Evolutionary conservation across 2,329 filamentous ascomycete genomes (phyloP).

Genomic region (Chaetomium sp.): DNA sequence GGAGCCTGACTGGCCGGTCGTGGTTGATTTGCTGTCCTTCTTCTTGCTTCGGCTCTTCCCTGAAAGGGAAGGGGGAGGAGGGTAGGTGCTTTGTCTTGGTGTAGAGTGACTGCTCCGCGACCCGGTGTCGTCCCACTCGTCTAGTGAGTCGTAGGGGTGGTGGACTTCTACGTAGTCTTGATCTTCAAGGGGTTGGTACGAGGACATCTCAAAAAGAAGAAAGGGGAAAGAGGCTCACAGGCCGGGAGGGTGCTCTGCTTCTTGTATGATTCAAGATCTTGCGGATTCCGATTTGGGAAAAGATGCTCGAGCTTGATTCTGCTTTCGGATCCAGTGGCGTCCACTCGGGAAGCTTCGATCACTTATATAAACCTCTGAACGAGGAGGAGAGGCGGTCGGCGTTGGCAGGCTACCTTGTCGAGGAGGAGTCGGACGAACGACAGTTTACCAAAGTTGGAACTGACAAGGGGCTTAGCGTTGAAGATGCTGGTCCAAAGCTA

Average conservation of each 20-base stretch:
- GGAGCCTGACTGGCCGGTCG: conserved; percentile 35
- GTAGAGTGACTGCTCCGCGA: background rate
- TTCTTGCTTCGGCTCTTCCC: conserved; percentile 28
- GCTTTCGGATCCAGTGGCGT: conserved; percentile 25
- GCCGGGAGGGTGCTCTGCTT: conserved; percentile 25
- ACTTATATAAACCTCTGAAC: conserved; percentile 27
- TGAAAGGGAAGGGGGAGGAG: conserved; percentile 17
- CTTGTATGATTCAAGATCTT: conserved; percentile 23
- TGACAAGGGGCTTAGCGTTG: conserved; percentile 32
- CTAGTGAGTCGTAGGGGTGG: conserved; percentile 20
- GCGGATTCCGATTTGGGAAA: conserved; percentile 20
- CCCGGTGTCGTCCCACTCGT: conserved; percentile 21
- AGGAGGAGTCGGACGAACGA: conserved; percentile 11
- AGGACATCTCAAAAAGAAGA: conserved; percentile 32
- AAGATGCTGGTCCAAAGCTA: conserved; percentile 21
- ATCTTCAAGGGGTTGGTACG: conserved; percentile 36
- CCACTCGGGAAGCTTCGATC: conserved; percentile 23
- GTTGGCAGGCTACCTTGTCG: conserved; percentile 23
- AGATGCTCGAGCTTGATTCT: conserved; percentile 27
- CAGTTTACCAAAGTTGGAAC: conserved; percentile 32
- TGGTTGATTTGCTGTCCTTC: conserved; percentile 26
- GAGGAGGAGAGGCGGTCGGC: conserved; percentile 10
- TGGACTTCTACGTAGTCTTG: conserved; percentile 27
- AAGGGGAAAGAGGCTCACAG: conserved; percentile 31
- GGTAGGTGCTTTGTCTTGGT: conserved; percentile 22